Percentiles rank a stretch among this genome's conserved stretches.
Evolutionary conservation across 129 eudicot species (phyloP).

Genomic region (Artemisia annua): DNA sequence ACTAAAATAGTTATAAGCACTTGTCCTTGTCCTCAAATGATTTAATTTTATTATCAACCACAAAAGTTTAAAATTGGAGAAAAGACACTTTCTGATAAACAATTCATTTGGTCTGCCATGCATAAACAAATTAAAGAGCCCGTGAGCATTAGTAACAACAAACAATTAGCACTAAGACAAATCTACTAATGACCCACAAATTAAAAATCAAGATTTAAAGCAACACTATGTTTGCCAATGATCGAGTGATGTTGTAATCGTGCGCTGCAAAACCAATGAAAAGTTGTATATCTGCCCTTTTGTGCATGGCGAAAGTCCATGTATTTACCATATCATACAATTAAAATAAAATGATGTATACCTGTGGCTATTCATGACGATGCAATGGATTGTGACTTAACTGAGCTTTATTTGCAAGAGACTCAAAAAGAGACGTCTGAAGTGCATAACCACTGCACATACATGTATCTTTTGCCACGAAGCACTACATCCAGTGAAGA

Average conservation of each 20-base stretch:
- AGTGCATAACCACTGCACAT: constrained; percentile 19
- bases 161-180: constrained; percentile 25
- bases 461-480: constrained; percentile 1
- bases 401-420: constrained; percentile 11
- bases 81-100: constrained; percentile 11
- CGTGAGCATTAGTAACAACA: constrained; percentile 21
- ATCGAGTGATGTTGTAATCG: constrained; percentile 2
- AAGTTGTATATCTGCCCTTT: constrained; percentile 19
- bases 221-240: constrained; percentile 18
- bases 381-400: constrained; percentile 34
- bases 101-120: constrained; percentile 33
- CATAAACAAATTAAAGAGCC: constrained; percentile 25
- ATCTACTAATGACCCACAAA: constrained; percentile 5
- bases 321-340: constrained; percentile 9
- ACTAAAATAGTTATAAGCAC: constrained; percentile 22
- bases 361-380: constrained; percentile 24
- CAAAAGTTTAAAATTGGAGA: constrained; percentile 4
- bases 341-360: not conserved
- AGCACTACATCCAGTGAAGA: constrained; percentile 15
- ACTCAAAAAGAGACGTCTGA: not conserved
- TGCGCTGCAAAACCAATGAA: constrained; percentile 34
- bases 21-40: constrained; percentile 23
- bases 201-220: constrained; percentile 23
- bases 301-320: constrained; percentile 23
- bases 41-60: constrained; percentile 11